phyloP scores from a whole-genome alignment of 2,329 filamentous ascomycete genomes.

The Pseudogymnoascus sp. region DNA sequence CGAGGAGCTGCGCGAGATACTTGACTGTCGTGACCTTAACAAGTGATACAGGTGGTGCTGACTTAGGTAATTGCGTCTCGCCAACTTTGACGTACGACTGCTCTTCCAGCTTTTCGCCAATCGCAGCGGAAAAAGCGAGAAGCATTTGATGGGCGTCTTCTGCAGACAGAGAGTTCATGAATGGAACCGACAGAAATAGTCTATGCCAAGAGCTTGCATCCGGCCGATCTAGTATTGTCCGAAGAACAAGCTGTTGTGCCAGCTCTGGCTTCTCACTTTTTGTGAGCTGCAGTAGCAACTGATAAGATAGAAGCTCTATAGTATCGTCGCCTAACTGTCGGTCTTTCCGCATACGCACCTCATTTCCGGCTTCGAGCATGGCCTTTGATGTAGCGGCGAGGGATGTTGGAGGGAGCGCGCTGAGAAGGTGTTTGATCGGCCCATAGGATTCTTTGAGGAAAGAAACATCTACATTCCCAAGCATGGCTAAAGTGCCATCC shows the following conservation, averaged over 20 bases:
- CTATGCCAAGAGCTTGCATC: slow-evolving; percentile 36
- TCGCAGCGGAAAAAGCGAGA: slow-evolving; percentile 22
- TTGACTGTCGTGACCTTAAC: slow-evolving; percentile 37
- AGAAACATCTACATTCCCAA: slow-evolving; percentile 8
- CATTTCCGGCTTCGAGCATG: slow-evolving; percentile 13
- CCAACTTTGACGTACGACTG: slow-evolving; percentile 16
- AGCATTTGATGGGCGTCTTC: slow-evolving; percentile 25
- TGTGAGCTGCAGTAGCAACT: slow-evolving; percentile 20
- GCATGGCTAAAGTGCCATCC: slow-evolving; percentile 12
- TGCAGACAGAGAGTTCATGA: slow-evolving; percentile 28
- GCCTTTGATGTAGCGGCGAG: slow-evolving; percentile 11
- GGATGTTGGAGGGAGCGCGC: slow-evolving; percentile 10
- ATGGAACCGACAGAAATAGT: slow-evolving; percentile 24
- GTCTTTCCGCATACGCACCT: slow-evolving; percentile 11
- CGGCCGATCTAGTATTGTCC: slow-evolving; percentile 26
- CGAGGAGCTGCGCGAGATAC: slow-evolving; percentile 31
- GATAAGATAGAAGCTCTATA: slow-evolving; percentile 22
- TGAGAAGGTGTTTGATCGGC: slow-evolving; percentile 2
- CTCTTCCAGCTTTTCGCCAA: slow-evolving; percentile 24
- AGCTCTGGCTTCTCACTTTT: slow-evolving; percentile 27
- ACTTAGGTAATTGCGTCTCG: slow-evolving; percentile 8
- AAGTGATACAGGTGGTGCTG: slow-evolving; percentile 2
- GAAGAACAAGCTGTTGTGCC: slow-evolving; percentile 24
- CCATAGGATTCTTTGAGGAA: slow-evolving; percentile 9
- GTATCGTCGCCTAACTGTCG: slow-evolving; percentile 10